Evolutionary conservation across 768 basidiomycete genomes (phyloP).

Genomic region (Auriscalpium orientale): DNA sequence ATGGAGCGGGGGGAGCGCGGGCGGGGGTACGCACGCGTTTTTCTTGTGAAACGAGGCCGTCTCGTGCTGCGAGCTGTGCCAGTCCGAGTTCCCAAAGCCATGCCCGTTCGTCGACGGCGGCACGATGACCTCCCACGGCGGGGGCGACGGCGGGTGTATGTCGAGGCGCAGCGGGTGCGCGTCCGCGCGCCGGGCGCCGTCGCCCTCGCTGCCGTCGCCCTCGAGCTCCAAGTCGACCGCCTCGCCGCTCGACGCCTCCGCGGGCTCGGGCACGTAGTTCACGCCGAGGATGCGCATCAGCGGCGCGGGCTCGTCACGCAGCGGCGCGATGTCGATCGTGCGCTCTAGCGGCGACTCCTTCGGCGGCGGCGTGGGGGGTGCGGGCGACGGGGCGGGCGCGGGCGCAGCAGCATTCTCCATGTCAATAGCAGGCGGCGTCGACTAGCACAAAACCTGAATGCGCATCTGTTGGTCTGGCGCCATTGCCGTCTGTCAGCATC

Average conservation of each 20-base stretch:
- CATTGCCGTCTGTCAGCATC: no score
- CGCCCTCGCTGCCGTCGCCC: slow-evolving; percentile 22
- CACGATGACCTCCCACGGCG: slow-evolving; percentile 58
- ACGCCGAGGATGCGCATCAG: slow-evolving; percentile 12
- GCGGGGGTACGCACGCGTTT: slow-evolving; percentile 5
- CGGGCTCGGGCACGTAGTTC: slow-evolving; percentile 10
- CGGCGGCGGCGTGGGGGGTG: slow-evolving; percentile 4
- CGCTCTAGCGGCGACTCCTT: not conserved
- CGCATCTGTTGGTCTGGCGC: not conserved
- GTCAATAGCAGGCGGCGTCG: not conserved
- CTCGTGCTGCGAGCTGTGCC: not conserved
- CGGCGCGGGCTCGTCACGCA: not conserved
- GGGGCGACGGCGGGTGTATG: slow-evolving; percentile 46
- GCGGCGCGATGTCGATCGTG: slow-evolving; percentile 8
- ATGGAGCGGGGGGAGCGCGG: not conserved
- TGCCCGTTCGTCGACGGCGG: slow-evolving; percentile 38
- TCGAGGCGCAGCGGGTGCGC: slow-evolving; percentile 41
- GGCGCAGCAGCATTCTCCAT: not conserved
- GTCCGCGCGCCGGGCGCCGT: slow-evolving; percentile 13
- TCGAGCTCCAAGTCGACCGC: slow-evolving; percentile 17
- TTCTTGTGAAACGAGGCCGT: slow-evolving; percentile 3
- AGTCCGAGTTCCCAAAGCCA: slow-evolving; percentile 5
- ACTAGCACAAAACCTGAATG: not conserved
- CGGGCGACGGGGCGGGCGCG: slow-evolving; percentile 7
- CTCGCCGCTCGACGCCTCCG: not conserved